Conservation (phyloP, 352 stramenopile genomes). For the Phytopythium kandeliae region DNA sequence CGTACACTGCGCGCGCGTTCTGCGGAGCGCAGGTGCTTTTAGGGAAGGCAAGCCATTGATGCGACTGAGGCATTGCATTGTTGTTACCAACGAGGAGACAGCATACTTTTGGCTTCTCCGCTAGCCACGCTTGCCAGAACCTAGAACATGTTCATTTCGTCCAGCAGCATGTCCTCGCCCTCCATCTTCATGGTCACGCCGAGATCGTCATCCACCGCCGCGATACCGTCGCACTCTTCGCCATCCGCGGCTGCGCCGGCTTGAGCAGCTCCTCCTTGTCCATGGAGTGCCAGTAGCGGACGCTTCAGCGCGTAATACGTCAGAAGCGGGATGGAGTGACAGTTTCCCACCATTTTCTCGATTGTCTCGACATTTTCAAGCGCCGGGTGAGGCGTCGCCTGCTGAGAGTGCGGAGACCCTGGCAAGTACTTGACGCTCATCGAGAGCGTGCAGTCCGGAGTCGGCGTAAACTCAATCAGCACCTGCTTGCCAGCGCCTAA, state of each 20-base stretch:
- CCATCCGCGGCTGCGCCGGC: constrained; percentile 15
- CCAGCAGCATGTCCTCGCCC: constrained; percentile 75
- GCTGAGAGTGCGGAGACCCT: constrained; percentile 16
- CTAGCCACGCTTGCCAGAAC: background rate
- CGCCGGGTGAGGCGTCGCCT: constrained; percentile 10
- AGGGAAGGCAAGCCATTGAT: constrained; percentile 1
- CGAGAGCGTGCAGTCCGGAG: constrained; percentile 58
- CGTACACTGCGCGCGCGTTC: no score
- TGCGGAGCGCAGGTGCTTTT: no score
- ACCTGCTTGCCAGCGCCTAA: constrained; percentile 46
- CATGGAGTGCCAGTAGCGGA: constrained; percentile 15
- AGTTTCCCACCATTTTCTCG: constrained; percentile 41
- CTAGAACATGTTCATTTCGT: constrained; percentile 86
- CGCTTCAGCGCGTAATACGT: constrained; percentile 75
- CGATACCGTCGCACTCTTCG: constrained; percentile 73
- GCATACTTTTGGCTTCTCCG: background rate
- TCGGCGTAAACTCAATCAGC: constrained; percentile 64
- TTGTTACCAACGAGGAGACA: background rate
- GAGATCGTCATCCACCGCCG: constrained; percentile 64
- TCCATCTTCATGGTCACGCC: constrained; percentile 79
- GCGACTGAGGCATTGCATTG: constrained; percentile 1
- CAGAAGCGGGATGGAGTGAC: constrained; percentile 75
- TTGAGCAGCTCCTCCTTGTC: background rate
- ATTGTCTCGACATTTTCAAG: constrained; percentile 37
- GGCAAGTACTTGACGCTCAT: constrained; percentile 54